Evolutionary conservation across 2,329 filamentous ascomycete genomes (phyloP).

Genomic region (Fusarium tuaranense): DNA sequence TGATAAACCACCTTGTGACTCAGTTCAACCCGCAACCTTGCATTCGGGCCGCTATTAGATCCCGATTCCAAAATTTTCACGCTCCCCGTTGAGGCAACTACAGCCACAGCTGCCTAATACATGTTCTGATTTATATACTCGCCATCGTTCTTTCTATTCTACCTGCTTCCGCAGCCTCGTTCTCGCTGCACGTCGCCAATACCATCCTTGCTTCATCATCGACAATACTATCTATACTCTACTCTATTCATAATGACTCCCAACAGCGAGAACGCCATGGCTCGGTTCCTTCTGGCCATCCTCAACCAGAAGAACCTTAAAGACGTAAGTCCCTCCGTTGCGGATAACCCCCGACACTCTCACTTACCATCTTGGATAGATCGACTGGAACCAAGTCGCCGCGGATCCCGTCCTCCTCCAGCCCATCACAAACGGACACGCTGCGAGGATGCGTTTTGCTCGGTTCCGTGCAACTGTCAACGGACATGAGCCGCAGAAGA

Average conservation of each 20-base stretch:
- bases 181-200: conserved; percentile 12
- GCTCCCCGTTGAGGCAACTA: conserved; percentile 32
- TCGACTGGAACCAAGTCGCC: conserved; percentile 70
- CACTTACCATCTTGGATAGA: conserved; percentile 53
- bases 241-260: conserved; percentile 58
- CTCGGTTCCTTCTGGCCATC: conserved; percentile 70
- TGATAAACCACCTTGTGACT: conserved; percentile 17
- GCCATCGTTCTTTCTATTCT: conserved; percentile 26
- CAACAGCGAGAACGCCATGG: conserved; percentile 68
- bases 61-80: conserved; percentile 8
- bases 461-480: conserved; percentile 62
- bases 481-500: conserved; percentile 61
- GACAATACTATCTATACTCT: not conserved
- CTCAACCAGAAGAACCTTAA: conserved; percentile 70
- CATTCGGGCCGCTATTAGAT: conserved; percentile 10
- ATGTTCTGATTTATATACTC: conserved; percentile 35
- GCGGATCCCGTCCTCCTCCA: conserved; percentile 64
- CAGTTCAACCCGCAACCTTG: conserved; percentile 22
- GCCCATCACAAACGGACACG: conserved; percentile 70
- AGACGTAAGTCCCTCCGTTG: conserved; percentile 60
- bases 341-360: not conserved
- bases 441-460: conserved; percentile 70
- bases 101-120: conserved; percentile 37
- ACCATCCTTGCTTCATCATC: conserved; percentile 1
- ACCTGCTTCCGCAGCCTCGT: conserved; percentile 29